Evolutionary conservation across 306 rosid genomes (phyloP), one percentile per base, ranked within the genome.

Genomic region (Prosopis cineraria): DNA sequence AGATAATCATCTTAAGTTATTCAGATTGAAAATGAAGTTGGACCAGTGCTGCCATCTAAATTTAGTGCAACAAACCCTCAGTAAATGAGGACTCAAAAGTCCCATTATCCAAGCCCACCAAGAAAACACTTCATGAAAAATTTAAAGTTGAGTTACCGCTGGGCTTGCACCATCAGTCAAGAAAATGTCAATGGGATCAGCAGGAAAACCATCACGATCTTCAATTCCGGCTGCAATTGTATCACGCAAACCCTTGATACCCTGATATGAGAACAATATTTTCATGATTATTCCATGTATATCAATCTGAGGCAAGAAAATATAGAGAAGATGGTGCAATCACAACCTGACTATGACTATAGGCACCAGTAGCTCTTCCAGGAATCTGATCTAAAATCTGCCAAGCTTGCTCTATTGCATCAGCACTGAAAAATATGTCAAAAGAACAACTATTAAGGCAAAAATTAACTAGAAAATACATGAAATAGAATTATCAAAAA

Each of bases 161-260:
- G 92, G 94, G 85, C 90, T 90, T 74, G 94, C 94, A 74, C 94
- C 92, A 68, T 88, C 90, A 16, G 94, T 88, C 73, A 90, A 80
- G 84, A 90, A 90, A 72, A 88, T 77, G 71, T 86, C 90, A 77
- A 84, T 86, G 43, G 90, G 87, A 88, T 88, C 74, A 56, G 90
- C 85, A 67, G 92, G 85, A 79, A 70, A 88, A 10, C 89, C 94
- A 50, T 90, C 92, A 68, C 92, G 90, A 47, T 87, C 90, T 71
- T 84, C 89, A 50, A 86, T 88, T 66, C 94, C 94, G 68, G 91
- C 85, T 70, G 89, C 89, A 72, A 90, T 90, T 41, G 92, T 24
- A 78, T 90, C 89, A 81, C 94, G 94, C 29, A 90, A 72, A 2
- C 92, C 94, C 88, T 84, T 88, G 80, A 86, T 69, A 71, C 94